These are phyloP conservation scores for Serendipita vermifera DNA, from an alignment of 768 basidiomycete genomes.

Conservation along the genomic window DNA sequence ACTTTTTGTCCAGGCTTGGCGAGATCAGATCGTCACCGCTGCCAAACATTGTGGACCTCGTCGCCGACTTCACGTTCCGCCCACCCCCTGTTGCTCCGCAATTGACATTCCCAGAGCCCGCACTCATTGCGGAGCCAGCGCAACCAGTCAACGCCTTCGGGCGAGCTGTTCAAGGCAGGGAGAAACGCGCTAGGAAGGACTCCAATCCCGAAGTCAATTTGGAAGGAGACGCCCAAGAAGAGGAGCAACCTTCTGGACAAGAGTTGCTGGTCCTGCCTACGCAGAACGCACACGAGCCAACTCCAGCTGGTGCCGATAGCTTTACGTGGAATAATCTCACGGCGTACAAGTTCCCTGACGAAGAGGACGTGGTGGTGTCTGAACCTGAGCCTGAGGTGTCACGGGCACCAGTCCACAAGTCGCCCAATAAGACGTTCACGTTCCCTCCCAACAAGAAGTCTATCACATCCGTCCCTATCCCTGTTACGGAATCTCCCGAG, in stretches of 20 bases:
- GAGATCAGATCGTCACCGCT: not conserved
- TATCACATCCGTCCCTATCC: not conserved
- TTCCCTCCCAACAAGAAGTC: conserved; percentile 11
- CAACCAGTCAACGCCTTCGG: conserved; percentile 20
- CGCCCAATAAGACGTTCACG: not conserved
- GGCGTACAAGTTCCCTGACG: not conserved
- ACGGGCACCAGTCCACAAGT: conserved; percentile 2
- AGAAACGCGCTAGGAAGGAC: conserved; percentile 48
- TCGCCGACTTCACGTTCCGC: conserved; percentile 57
- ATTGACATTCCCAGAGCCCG: conserved; percentile 30
- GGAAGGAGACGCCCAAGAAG: conserved; percentile 35
- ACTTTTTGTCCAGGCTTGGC: not conserved
- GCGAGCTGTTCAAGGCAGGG: conserved; percentile 52
- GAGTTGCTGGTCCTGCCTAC: not conserved
- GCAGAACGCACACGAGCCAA: not conserved
- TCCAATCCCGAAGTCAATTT: conserved; percentile 16
- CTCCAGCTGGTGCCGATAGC: not conserved
- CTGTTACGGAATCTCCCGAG: not conserved
- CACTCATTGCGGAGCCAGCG: conserved; percentile 19
- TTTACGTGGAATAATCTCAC: not conserved
- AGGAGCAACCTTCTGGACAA: conserved; percentile 17
- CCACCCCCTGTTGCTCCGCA: conserved; percentile 53
- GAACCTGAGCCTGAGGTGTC: conserved; percentile 1
- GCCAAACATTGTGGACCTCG: too few relatives aligned
- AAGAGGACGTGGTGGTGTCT: not conserved